Evolutionary conservation across 805 yeast genomes (phyloP).

Genomic region (Alloascoidea africana): DNA sequence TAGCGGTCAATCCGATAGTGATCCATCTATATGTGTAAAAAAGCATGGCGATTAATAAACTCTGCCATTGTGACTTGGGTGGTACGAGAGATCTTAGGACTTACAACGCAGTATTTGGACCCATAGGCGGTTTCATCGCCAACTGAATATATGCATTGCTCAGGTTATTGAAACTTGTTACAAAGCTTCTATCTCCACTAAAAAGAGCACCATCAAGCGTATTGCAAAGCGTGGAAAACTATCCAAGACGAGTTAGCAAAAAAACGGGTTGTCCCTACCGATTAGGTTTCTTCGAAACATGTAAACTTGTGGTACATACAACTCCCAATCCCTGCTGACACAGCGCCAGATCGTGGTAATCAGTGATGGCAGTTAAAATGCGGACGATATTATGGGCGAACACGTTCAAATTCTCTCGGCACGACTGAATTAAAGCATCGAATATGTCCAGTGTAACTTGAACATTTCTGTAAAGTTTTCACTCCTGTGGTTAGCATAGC

Average conservation of each 20-base stretch:
- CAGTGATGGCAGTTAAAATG: constrained; percentile 37
- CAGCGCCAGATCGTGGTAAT: constrained; percentile 44
- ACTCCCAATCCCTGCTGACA: constrained; percentile 30
- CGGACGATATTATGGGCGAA: constrained; percentile 56
- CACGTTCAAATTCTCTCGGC: constrained; percentile 73
- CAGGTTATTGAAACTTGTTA: constrained; percentile 27
- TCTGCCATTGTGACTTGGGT: constrained; percentile 8
- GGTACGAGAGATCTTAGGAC: constrained; percentile 7
- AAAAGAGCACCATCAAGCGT: constrained; percentile 48
- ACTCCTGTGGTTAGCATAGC: no score
- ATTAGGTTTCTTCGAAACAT: no score
- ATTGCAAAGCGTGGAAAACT: constrained; percentile 23
- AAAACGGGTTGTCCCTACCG: no score
- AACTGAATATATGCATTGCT: constrained; percentile 6
- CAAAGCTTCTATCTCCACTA: constrained; percentile 47
- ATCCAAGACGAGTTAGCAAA: no score
- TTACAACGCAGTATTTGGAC: constrained; percentile 9
- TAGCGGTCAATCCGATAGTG: not conserved
- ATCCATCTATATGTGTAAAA: no score
- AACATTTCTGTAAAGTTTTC: constrained; percentile 45
- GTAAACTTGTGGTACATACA: constrained; percentile 4
- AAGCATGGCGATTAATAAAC: no score
- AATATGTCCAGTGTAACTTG: constrained; percentile 68
- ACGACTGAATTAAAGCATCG: constrained; percentile 52
- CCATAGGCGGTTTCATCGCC: constrained; percentile 3